These are phyloP conservation scores for Cercospora zeae-maydis DNA, from an alignment of 2,329 filamentous ascomycete genomes.

Conservation along the genomic window DNA sequence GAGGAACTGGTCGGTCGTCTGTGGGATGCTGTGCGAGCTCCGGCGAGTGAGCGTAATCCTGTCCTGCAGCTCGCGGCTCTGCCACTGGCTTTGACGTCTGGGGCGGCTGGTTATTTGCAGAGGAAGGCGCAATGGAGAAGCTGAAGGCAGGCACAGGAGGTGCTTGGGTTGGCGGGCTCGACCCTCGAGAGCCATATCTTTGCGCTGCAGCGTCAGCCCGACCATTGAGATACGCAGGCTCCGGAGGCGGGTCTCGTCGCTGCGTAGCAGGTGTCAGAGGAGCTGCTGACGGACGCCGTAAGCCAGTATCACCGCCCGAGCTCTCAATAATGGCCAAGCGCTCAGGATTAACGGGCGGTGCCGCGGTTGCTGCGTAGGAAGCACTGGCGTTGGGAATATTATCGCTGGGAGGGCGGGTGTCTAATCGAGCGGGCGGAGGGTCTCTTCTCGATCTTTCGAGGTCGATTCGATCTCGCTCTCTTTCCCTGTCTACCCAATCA, in stretches of 20 bases:
- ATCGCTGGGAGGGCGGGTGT: slow-evolving; percentile 30
- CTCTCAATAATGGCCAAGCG: slow-evolving; percentile 35
- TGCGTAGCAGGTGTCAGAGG: slow-evolving; percentile 14
- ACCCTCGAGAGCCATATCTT: slow-evolving; percentile 46
- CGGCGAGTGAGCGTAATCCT: not conserved
- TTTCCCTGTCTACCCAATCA: slow-evolving; percentile 40
- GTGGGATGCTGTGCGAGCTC: slow-evolving; percentile 11
- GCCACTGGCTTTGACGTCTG: slow-evolving; percentile 6
- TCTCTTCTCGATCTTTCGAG: slow-evolving; percentile 36
- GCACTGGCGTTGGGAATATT: slow-evolving; percentile 21
- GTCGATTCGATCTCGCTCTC: slow-evolving; percentile 40
- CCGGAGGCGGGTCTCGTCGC: slow-evolving; percentile 38
- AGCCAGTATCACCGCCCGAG: slow-evolving; percentile 29
- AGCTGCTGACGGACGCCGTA: slow-evolving; percentile 26
- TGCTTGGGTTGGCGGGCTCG: slow-evolving; percentile 53
- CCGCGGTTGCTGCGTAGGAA: slow-evolving; percentile 19
- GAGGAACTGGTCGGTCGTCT: slow-evolving; percentile 23
- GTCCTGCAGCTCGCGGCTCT: slow-evolving; percentile 3
- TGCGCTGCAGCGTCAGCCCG: slow-evolving; percentile 47
- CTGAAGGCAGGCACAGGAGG: slow-evolving; percentile 55
- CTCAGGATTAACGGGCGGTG: slow-evolving; percentile 33
- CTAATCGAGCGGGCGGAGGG: slow-evolving; percentile 29
- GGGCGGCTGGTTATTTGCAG: slow-evolving; percentile 25
- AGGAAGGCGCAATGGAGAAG: slow-evolving; percentile 33
- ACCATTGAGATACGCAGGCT: slow-evolving; percentile 44